Conservation (phyloP, 805 yeast species). For the Debaryomyces hansenii region DNA sequence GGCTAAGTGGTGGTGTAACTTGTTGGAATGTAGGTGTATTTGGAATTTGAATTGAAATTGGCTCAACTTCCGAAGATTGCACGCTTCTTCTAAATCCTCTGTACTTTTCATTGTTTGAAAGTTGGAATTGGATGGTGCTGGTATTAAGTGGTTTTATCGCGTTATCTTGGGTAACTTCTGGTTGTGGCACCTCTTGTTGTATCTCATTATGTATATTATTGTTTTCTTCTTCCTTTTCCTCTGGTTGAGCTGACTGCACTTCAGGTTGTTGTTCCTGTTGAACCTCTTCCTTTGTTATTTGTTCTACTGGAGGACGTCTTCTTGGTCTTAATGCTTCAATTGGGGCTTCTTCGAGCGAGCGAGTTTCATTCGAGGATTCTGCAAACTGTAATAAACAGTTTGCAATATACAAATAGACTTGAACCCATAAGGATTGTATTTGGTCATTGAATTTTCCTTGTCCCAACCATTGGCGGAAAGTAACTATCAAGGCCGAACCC, state of each 20-base stretch:
- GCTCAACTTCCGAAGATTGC: conserved; percentile 16
- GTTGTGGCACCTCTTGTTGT: neutral
- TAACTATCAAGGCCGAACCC: conserved; percentile 39
- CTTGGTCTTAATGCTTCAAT: conserved; percentile 24
- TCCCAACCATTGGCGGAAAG: conserved; percentile 38
- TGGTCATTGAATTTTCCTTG: conserved; percentile 25
- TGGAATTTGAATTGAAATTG: conserved; percentile 24
- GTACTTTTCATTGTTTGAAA: conserved; percentile 34
- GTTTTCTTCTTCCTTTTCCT: conserved; percentile 13
- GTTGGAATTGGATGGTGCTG: conserved; percentile 23
- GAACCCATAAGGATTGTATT: conserved; percentile 40
- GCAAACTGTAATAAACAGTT: conserved; percentile 31
- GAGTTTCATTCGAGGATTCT: conserved; percentile 21
- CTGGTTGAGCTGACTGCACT: conserved; percentile 9
- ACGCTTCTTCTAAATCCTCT: conserved; percentile 43
- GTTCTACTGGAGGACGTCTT: conserved; percentile 9
- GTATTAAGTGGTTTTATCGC: neutral
- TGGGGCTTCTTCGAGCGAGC: conserved; percentile 20
- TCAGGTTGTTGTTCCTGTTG: conserved; percentile 8
- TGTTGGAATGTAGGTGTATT: conserved; percentile 7
- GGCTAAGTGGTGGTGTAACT: conserved; percentile 1
- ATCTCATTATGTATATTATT: neutral
- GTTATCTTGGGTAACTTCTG: neutral
- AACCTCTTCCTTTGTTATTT: neutral
- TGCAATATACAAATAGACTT: conserved; percentile 40